Conservation (phyloP, 2,329 filamentous ascomycete genomes). For the Dothideomycetes sp. region DNA sequence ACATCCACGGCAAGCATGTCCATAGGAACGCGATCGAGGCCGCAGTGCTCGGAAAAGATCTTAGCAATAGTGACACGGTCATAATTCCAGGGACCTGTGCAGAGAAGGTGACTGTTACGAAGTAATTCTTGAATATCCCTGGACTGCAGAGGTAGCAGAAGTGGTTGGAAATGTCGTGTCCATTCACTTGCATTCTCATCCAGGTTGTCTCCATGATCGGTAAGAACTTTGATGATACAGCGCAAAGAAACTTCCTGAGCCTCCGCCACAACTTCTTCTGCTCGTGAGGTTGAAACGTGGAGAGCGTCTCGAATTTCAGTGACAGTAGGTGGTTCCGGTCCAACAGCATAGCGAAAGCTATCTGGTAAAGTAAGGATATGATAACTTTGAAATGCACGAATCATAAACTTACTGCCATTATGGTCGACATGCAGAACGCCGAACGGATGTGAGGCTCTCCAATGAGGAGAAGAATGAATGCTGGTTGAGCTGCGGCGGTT, state of each 20-base stretch:
- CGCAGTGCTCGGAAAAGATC: slow-evolving; percentile 5
- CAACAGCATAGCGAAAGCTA: slow-evolving; percentile 10
- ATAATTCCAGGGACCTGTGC: slow-evolving; percentile 11
- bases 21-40: slow-evolving; percentile 11
- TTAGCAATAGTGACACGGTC: slow-evolving; percentile 13
- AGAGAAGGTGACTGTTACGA: slow-evolving; percentile 11
- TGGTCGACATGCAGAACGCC: slow-evolving; percentile 4
- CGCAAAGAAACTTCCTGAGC: slow-evolving; percentile 11
- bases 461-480: neutral
- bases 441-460: neutral
- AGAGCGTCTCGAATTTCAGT: slow-evolving; percentile 5
- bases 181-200: neutral
- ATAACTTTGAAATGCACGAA: neutral
- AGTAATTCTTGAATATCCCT: slow-evolving; percentile 5
- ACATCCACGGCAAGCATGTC: slow-evolving; percentile 1
- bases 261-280: slow-evolving; percentile 6
- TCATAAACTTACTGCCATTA: neutral
- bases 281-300: neutral
- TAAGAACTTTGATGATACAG: slow-evolving; percentile 8
- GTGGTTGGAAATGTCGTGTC: neutral
- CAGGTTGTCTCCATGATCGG: neutral
- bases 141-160: neutral
- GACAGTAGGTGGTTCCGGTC: slow-evolving; percentile 6
- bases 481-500: neutral
- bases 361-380: neutral